Base-by-base conservation (phyloP, 2,329 filamentous ascomycete species). In the Microdochium bolleyi region DNA sequence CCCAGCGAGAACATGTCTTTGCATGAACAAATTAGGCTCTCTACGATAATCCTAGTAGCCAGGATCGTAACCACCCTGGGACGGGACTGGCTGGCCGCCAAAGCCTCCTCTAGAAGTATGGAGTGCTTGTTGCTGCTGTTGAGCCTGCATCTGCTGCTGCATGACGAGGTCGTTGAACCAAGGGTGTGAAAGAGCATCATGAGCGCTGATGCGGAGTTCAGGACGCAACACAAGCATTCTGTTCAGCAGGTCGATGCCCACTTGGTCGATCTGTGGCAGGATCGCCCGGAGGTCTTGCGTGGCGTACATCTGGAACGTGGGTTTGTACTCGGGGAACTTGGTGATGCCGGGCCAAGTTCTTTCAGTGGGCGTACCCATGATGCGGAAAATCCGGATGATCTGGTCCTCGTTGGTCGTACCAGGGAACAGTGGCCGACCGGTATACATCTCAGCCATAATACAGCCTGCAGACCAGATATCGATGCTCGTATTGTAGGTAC, bases 371-470 rank as follows among this genome's bases (percentile, higher is more conserved):
- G 94, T 99, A 56, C 94, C 94, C 94, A 99, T 99, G 56, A 99
- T 86, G 55, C 94, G 84, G 80, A 99, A 99, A 70, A 99, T 99
- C 68, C 95, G 91, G 57, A 95, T 81, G 51, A 97, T 85, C 70
- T 99, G 94, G 67, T 99, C 94, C 70, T 99, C 94, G 68, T 99
- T 99, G 37, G 94, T 96, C 1, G 94, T 99, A 54, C 94, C 94
- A 0, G 94, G 94, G 74, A 99, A 99, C 7, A 99, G 80, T 0
- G 94, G 94, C 19, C 94, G 83, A 3, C 94, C 94, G 0, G 92
- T 96, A 70, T 95, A 97, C 91, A 99, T 96, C 73, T 99, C 94
- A 10, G 94, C 94, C 94, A 99, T 97, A 76, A 99, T 99, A 70
- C 94, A 99, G 53, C 94, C 94, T 7, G 94, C 94, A 7, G 90